Base-by-base conservation (phyloP, 345 rosid species). In the Citrus maxima region DNA sequence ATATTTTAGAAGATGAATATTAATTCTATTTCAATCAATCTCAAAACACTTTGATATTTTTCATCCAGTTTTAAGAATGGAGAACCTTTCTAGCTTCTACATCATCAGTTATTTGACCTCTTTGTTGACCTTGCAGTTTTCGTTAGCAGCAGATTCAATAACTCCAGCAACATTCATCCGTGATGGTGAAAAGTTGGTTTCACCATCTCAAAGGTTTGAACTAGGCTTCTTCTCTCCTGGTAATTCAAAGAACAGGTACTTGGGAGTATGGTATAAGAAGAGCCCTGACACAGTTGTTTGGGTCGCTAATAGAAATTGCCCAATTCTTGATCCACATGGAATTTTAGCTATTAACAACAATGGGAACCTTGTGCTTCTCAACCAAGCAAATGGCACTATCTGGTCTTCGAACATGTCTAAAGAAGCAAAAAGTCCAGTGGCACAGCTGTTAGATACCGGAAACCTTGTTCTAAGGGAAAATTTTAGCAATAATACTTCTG, bases 401-500 rank as follows among this genome's bases (percentile, higher is more conserved):
- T 87, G 92, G 90, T 82, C 85, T 13, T 72, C 86, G 0, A 85
- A 84, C 55, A 25, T 40, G 46, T 84, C 86, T 13, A 21, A 30
- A 24, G 24, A 14, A 2, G 63, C 75, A 1, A 28, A 18, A 12
- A 79, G 75, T 32, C 87, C 85, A 24, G 81, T 80, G 24, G 38
- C 77, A 16, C 84, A 82, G 77, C 69, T 90, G 58, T 58, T 80
- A 54, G 86, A 87, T 6, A 42, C 86, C 3, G 90, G 90, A 63
- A 88, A 88, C 55, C 80, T 90, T 4, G 87, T 90, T 28, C 67
- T 85, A 3, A 77, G 77, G 63, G 87, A 84, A 2, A 58, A 27
- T 37, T 24, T 14, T 42, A 60, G 66, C 35, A 46, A 4, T 19
- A 35, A 30, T 30, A 30, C 58, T 38, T 69, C 22, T 25, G 62